Evolutionary conservation across 768 basidiomycete genomes (phyloP).

Genomic region (Tricholoma sp.): DNA sequence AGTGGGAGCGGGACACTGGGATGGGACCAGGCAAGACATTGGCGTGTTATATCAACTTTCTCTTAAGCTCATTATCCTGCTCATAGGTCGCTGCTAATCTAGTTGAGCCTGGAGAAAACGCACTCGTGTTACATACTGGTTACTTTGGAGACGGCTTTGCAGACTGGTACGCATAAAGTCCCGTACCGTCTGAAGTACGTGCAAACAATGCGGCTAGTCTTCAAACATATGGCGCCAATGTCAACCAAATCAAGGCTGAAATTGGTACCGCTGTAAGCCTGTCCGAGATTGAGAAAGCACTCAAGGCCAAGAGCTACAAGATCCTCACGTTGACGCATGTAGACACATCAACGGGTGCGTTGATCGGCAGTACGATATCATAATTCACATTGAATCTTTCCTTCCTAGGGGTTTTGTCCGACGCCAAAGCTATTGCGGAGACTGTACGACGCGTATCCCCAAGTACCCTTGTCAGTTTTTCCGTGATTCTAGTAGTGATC

Average conservation of each 20-base stretch:
- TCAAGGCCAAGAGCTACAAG: conserved; percentile 81
- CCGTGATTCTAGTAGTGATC: neutral
- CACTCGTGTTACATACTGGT: conserved; percentile 81
- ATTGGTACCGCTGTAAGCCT: conserved; percentile 72
- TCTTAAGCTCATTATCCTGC: conserved; percentile 1
- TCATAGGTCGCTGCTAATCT: conserved; percentile 85
- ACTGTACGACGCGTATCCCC: conserved; percentile 76
- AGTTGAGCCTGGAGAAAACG: conserved; percentile 74
- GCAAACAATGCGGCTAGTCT: conserved; percentile 42
- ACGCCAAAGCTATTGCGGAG: conserved; percentile 71
- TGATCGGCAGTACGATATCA: neutral
- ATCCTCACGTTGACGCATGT: conserved; percentile 92
- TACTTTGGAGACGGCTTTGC: conserved; percentile 93
- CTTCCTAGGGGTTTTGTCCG: conserved; percentile 70
- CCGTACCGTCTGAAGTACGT: neutral
- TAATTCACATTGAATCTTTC: neutral
- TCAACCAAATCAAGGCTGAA: conserved; percentile 77
- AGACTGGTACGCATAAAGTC: conserved; percentile 58
- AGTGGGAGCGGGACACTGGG: conserved; percentile 94
- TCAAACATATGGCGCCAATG: conserved; percentile 83
- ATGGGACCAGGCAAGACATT: conserved; percentile 77
- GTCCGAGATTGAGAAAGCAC: conserved; percentile 58
- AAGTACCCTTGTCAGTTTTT: conserved; percentile 61
- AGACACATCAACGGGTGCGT: conserved; percentile 77
- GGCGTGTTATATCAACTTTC: neutral